Evolutionary conservation across 345 rosid genomes (phyloP), one percentile per base, ranked within the genome.

Genomic region (Raphanus sativus): DNA sequence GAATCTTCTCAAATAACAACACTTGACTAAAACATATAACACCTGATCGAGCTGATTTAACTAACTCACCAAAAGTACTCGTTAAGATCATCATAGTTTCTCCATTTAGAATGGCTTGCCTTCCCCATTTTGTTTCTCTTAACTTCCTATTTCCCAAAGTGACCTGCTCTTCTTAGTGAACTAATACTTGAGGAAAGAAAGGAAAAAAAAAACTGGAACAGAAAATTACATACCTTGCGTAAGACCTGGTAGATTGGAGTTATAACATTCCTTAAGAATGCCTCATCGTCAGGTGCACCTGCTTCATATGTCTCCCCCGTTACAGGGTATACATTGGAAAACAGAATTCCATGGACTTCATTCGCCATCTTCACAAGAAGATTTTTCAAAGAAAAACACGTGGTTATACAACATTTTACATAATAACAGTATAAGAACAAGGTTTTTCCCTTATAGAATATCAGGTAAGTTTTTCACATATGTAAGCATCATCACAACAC

Each of bases 71-170:
- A 95, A 74, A 95, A 95, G 85, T 91, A 95, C 85, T 95, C 99
- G 76, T 95, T 95, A 62, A 95, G 73, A 77, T 95, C 99, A 83
- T 95, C 99, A 78, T 95, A 95, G 76, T 95, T 95, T 84, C 99
- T 93, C 99, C 98, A 93, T 82, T 70, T 89, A 34, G 99, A 91
- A 85, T 93, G 98, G 82, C 99, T 93, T 67, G 91, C 94, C 80
- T 81, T 91, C 77, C 99, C 98, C 67, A 78, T 81, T 82, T 85
- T 82, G 86, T 89, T 95, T 87, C 89, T 90, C 83, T 68, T 84
- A 65, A 83, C 93, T 88, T 95, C 99, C 99, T 95, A 83, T 83
- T 71, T 21, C 75, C 32, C 70, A 79, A 71, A 81, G 50, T 77
- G 77, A 55, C 2, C n/a, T 68, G 62, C 6, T 17, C 59, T 61